phyloP scores from a whole-genome alignment of 495 filamentous ascomycete species.

The Amniculicola lignicola region DNA sequence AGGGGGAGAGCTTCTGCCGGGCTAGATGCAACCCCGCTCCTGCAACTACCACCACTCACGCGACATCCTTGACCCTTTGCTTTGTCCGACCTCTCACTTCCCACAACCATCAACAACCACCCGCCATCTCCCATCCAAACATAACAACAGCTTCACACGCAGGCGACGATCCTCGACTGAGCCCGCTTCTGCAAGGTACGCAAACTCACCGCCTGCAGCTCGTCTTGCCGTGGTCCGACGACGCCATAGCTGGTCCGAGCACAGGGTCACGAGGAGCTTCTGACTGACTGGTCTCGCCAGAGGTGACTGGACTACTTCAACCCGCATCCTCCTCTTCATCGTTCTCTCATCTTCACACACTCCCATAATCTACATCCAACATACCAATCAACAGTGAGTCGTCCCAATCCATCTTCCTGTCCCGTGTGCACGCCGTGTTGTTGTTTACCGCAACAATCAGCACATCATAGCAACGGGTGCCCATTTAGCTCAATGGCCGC shows the following conservation, averaged over 20 bases:
- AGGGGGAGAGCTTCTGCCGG: neutral
- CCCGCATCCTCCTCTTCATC: slow-evolving; percentile 15
- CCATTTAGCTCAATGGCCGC: neutral
- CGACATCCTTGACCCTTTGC: neutral
- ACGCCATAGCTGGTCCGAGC: slow-evolving; percentile 29
- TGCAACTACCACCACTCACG: slow-evolving; percentile 6
- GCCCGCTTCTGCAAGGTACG: slow-evolving; percentile 31
- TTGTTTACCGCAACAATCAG: no score
- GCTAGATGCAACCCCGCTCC: slow-evolving; percentile 27
- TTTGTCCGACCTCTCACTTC: slow-evolving; percentile 10
- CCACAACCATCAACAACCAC: slow-evolving; percentile 3
- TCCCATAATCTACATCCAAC: slow-evolving; percentile 8
- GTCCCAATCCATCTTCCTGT: no score
- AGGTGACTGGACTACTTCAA: slow-evolving; percentile 30
- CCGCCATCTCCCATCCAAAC: neutral
- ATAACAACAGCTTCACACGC: neutral
- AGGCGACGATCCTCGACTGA: neutral
- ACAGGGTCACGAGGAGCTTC: slow-evolving; percentile 26
- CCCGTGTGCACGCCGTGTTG: no score
- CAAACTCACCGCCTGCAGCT: slow-evolving; percentile 2
- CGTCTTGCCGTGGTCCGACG: slow-evolving; percentile 7
- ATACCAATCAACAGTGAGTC: slow-evolving; percentile 29
- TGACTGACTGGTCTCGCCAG: neutral
- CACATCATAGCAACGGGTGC: no score
- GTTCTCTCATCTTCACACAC: slow-evolving; percentile 18